Evolutionary conservation across 2,329 filamentous ascomycete genomes (phyloP), one percentile per base, ranked within the genome.

Genomic region (Pseudopithomyces maydicus): DNA sequence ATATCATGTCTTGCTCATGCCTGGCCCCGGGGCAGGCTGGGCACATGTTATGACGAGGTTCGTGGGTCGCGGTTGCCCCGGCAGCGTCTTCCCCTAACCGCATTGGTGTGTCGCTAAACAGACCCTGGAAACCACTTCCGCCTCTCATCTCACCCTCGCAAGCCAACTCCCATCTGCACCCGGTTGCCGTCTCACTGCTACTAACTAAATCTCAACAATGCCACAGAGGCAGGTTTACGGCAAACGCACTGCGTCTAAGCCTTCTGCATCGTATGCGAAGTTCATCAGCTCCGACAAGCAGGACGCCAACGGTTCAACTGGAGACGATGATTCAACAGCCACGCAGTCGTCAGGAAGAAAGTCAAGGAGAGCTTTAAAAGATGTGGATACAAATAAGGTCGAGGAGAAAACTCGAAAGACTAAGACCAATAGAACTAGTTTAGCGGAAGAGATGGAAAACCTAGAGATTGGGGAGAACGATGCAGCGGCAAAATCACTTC

Each of bases 211-310:
- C 8, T 29, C 29, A 19, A 62, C 52, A 3, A 75, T 75, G 70
- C 72, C 71, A 48, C 67, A 68, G 2, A 73, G 72, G 52, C 63
- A 74, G 53, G 73, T 75, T 5, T 79, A 79, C 56, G 77, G 77
- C 23, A 78, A 77, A 62, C 71, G 72, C n/a, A 64, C 71, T 22
- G 63, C 65, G 57, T 42, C 42, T 6, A 63, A 55, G 32, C 29
- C 48, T 23, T 22, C 52, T 14, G 50, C 56, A 1, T 63, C 58
- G 32, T 73, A 66, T 49, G 54, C 63, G 4, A 69, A 68, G 36
- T 69, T 73, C 22, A 47, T 74, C 5, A 67, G 66, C 35, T 33
- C 47, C 2, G 35, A 36, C 11, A 50, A 36, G 26, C 26, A 29
- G 42, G 48, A 52, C 11, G 26, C 36, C 36, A 36, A 17, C 23